Evolutionary conservation across 208 protist species (phyloP).

Genomic region (Trypanosomatidae sp.): DNA sequence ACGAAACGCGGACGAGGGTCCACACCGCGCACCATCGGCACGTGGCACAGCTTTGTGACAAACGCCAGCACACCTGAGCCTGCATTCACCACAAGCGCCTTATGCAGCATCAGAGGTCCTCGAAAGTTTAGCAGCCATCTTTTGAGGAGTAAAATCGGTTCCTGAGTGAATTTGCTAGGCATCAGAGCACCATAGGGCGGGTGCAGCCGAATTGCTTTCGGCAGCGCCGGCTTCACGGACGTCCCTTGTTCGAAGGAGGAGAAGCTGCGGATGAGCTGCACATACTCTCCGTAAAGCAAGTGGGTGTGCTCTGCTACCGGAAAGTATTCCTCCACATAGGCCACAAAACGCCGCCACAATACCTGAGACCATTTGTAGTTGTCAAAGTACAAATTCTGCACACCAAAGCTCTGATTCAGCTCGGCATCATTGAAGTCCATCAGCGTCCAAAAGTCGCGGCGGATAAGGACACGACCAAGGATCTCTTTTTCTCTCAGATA

Average conservation of each 20-base stretch:
- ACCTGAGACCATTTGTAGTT: conserved; percentile 92
- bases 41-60: conserved; percentile 36
- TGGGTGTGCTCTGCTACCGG: conserved; percentile 82
- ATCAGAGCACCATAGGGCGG: conserved; percentile 62
- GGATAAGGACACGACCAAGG: conserved; percentile 65
- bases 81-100: conserved; percentile 62
- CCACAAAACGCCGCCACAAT: conserved; percentile 83
- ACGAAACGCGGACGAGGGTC: conserved; percentile 74
- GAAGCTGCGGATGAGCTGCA: conserved; percentile 78
- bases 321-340: conserved; percentile 86
- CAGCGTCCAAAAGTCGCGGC: conserved; percentile 84
- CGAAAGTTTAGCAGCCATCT: conserved; percentile 76
- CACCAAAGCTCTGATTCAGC: conserved; percentile 84
- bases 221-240: conserved; percentile 43
- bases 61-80: conserved; percentile 65
- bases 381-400: conserved; percentile 91
- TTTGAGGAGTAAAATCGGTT: conserved; percentile 73
- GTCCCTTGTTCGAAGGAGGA: conserved; percentile 79
- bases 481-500: conserved; percentile 58
- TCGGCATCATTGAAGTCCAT: conserved; percentile 90
- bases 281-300: conserved; percentile 73
- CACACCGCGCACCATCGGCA: conserved; percentile 82
- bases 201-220: conserved; percentile 53
- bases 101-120: conserved; percentile 58
- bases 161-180: conserved; percentile 55